Evolutionary conservation across 106 monocot species (phyloP), one percentile per base, ranked within the genome.

Genomic region (Allium sativum): DNA sequence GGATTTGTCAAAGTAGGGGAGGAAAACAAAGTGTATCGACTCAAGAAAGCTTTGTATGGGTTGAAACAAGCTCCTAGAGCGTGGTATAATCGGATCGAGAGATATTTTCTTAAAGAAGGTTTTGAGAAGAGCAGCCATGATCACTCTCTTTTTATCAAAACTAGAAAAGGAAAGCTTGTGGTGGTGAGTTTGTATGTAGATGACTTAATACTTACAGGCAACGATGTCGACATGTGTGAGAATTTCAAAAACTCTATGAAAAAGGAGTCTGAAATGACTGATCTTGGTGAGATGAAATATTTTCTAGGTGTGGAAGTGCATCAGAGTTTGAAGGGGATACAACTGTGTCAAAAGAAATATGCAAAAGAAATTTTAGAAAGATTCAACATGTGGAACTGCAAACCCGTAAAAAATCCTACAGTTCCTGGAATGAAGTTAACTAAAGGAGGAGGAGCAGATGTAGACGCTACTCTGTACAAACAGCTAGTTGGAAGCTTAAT

Each of bases 121-220:
- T 61, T 61, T 16, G 42, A 61, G 12, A 61, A n/a, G 61, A 9
- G 44, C 22, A 21, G 15, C 11, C 41, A 65, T 40, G 65, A 51
- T 4, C 65, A 50, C 15, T 20, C 48, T 1, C 10, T 65, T 0
- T 65, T 50, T 10, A 48, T 22, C 1, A 65, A 52, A 48, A 13
- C 10, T 3, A 15, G 31, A 47, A 40, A 40, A 21, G 65, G 65
- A 51, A 48, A 65, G 7, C 6, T 50, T 2, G 12, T 65, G 9
- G 9, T 65, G 13, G 50, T 48, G 10, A 15, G 50, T 22, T 21
- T 63, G n/a, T 63, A 63, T 59, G 61, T 44, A 3, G 31, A 31
- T 44, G 61, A 61, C 12, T 61, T 44, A 5, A 43, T 61, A 8
- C 3, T 44, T 52, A 65, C 12, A 22, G 51, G 65, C 1, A 65